Evolutionary conservation across 2,329 filamentous ascomycete genomes (phyloP), one percentile per base, ranked within the genome.

Genomic region (Cucurbitaria berberidis): DNA sequence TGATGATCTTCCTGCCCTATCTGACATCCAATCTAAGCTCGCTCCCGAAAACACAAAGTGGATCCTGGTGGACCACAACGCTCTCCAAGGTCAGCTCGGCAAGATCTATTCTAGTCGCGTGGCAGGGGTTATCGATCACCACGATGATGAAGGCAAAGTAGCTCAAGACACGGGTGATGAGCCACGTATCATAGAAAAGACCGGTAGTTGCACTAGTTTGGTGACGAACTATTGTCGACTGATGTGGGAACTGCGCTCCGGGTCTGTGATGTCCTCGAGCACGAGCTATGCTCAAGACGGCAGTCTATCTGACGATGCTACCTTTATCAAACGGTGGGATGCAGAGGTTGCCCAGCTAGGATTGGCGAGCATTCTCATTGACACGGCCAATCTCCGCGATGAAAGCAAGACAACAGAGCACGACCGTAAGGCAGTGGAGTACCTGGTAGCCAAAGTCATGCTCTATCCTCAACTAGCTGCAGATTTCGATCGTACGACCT

Each of bases 41-140:
- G 64, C 72, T 0, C 79, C 84, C 0, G 78, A 82, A 22, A 82
- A 85, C 41, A 88, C 88, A 1, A 79, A 78, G 44, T 92, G 89
- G 89, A 76, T 91, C 16, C 78, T 95, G 1, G 89, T 95, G 3
- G 90, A 95, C 75, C 91, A 95, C 78, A 95, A 95, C 69, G 81
- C 79, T 0, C 78, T 91, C 42, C 87, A 88, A 5, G 89, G 89
- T 0, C 65, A 75, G 13, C 77, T 93, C 15, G 83, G 80, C 15
- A 74, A 70, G 32, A 73, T 78, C 15, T 90, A 85, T 66, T 75
- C 76, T 0, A 55, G 68, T 3, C 76, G 78, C 8, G 82, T 93
- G 0, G 75, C 80, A 4, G 89, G 87, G 3, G 87, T 87, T 59
- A 83, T 95, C 48, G 90, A 95, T 73, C 90, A 95, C 74, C 91